Base-by-base conservation (phyloP, 2,329 filamentous ascomycete genomes). In the Aspergillus uvarum region DNA sequence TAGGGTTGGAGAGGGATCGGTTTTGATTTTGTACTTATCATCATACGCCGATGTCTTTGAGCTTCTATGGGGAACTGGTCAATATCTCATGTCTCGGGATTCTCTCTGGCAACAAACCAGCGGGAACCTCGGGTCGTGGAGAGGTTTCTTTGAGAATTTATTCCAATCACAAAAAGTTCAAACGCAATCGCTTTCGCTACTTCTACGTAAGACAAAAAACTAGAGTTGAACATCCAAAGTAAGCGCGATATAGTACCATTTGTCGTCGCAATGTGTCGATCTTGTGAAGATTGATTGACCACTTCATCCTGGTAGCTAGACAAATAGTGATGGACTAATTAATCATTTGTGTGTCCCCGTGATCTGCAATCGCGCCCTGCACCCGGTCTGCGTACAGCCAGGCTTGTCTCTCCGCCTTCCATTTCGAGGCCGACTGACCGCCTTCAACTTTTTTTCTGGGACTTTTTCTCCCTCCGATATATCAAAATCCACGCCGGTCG, bases 101-200 rank as follows among this genome's bases (percentile, higher is more conserved):
- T 64, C 22, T 64, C 58, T 55, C 56, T 60, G 54, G 63, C 60
- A 67, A 58, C 24, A 58, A 59, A 51, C 47, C 26, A 29, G 49
- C 22, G 47, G 56, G 53, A 56, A 26, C 58, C 51, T 53, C 59
- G 67, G 68, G 70, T 68, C 63, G 70, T 76, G 74, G 73, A 76
- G 72, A 70, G 72, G 74, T 73, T 62, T 66, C 50, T 64, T 65
- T 62, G 70, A 72, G 69, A 67, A 68, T 72, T 75, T 75, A 72
- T 65, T 65, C 57, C 63, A 64, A 68, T 65, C 65, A 68, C 67
- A 69, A 71, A 70, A 63, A 63, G 65, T 66, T 70, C 63, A 61
- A 61, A 55, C 53, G 66, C 64, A 65, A 63, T 51, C 26, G 2
- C 26, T 10, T 29, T 29, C 7, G 26, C 26, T 29, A 10, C 26